These are phyloP conservation scores for Bruguiera parviflora DNA, from an alignment of 345 rosid genomes.

Conservation along the genomic window DNA sequence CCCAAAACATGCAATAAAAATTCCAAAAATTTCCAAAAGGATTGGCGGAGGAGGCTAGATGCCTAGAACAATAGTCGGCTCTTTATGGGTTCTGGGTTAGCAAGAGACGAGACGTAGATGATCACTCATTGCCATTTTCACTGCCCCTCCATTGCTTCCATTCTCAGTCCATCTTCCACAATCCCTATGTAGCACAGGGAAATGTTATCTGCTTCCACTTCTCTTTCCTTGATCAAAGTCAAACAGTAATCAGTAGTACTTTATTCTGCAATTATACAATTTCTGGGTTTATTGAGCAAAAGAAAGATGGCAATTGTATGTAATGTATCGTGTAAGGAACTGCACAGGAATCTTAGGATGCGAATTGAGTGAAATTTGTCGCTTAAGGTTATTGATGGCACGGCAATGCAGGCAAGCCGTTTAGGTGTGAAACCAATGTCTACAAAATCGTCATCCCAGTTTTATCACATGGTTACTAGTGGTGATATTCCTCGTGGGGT, in stretches of 20 bases:
- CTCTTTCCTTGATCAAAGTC: too few species aligned
- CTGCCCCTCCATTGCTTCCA: conserved; percentile 57
- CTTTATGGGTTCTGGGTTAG: background rate
- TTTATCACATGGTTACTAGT: conserved; percentile 19
- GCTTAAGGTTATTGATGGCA: background rate
- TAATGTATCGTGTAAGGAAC: too few species aligned
- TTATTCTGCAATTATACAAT: too few species aligned
- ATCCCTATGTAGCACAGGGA: conserved; percentile 50
- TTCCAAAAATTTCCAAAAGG: too few species aligned
- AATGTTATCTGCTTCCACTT: background rate
- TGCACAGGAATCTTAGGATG: too few species aligned
- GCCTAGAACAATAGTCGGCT: too few species aligned
- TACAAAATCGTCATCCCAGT: conserved; percentile 21
- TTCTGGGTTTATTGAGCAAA: too few species aligned
- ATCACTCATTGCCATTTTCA: background rate
- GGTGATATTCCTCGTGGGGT: conserved; percentile 27
- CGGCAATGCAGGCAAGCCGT: conserved; percentile 29
- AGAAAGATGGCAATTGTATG: too few species aligned
- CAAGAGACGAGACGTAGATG: background rate
- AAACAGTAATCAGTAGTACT: too few species aligned
- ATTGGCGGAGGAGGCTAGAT: too few species aligned
- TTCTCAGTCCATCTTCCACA: conserved; percentile 42
- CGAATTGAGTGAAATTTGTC: too few species aligned
- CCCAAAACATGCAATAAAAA: too few species aligned
- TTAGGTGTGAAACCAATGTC: conserved; percentile 20